Evolutionary conservation across 495 filamentous ascomycete genomes (phyloP).

Genomic region (Recurvomyces mirabilis): DNA sequence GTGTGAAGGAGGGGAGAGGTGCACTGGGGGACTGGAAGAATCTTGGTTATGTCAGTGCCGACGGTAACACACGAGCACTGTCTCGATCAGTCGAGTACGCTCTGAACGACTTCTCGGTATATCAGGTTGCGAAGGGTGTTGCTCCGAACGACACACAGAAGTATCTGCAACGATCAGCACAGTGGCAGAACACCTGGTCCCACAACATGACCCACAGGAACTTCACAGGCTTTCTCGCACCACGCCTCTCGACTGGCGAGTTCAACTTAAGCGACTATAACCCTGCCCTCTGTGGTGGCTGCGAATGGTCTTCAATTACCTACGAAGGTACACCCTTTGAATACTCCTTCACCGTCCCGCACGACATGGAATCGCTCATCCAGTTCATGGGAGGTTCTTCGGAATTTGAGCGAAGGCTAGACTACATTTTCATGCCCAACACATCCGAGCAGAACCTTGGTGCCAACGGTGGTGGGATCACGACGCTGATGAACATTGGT

Average conservation of each 20-base stretch:
- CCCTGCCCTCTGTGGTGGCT: conserved; percentile 26
- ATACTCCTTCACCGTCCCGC: conserved; percentile 27
- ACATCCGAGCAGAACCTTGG: conserved; percentile 25
- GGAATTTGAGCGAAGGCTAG: conserved; percentile 26
- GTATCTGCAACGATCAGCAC: conserved; percentile 25
- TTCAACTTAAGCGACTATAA: conserved; percentile 25
- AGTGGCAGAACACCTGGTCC: conserved; percentile 29
- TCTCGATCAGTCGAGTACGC: conserved; percentile 30
- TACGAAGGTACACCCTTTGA: conserved; percentile 25
- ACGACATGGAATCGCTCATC: conserved; percentile 29
- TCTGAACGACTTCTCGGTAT: conserved; percentile 30
- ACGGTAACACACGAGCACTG: conserved; percentile 22
- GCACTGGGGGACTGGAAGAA: conserved; percentile 30
- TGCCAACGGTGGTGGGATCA: conserved; percentile 26
- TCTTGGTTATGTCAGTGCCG: conserved; percentile 26
- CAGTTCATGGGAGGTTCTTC: conserved; percentile 28
- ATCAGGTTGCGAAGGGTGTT: conserved; percentile 26
- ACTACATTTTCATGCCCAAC: conserved; percentile 28
- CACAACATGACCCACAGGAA: conserved; percentile 18
- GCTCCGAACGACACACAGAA: conserved; percentile 22
- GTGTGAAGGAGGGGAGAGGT: conserved; percentile 28
- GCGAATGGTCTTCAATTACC: conserved; percentile 23
- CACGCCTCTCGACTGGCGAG: conserved; percentile 24
- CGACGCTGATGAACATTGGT: conserved; percentile 28
- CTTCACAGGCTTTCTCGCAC: conserved; percentile 31